These are phyloP conservation scores for Rhizoclosmatium sp. DNA, from an alignment of 192 early-diverging fungal genomes.

Conservation along the genomic window DNA sequence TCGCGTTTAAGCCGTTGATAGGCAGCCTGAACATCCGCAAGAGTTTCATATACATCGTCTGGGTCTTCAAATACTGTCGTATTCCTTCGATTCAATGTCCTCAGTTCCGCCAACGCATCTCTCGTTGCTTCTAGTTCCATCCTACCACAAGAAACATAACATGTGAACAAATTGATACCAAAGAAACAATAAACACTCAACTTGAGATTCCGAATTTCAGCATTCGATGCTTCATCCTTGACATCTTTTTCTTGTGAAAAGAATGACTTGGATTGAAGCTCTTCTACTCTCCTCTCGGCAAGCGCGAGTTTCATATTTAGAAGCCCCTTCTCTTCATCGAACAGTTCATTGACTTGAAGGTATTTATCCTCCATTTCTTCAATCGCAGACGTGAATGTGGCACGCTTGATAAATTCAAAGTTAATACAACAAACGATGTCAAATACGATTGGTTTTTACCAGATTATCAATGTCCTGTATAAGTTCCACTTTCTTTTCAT, in stretches of 20 bases:
- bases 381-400: not conserved
- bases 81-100: not conserved
- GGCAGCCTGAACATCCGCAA: not conserved
- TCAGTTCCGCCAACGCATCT: not conserved
- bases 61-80: not conserved
- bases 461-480: no score
- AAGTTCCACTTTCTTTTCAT: no score
- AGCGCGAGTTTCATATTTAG: not conserved
- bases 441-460: no score
- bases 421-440: no score
- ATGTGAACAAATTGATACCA: not conserved
- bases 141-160: not conserved
- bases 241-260: no score
- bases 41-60: not conserved
- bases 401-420: no score
- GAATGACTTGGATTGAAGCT: not conserved
- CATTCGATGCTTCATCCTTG: no score
- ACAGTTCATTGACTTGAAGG: not conserved
- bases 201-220: no score
- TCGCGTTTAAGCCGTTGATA: not conserved
- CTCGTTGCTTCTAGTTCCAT: not conserved
- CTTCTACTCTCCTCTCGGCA: not conserved
- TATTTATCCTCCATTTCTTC: not conserved
- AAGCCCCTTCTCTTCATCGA: not conserved
- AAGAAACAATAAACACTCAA: no score